A percentile compares a stretch with the other conserved stretches of the same genome.
Evolutionary conservation across 192 early-diverging fungal genomes (phyloP).

Genomic region (Dispira simplex): DNA sequence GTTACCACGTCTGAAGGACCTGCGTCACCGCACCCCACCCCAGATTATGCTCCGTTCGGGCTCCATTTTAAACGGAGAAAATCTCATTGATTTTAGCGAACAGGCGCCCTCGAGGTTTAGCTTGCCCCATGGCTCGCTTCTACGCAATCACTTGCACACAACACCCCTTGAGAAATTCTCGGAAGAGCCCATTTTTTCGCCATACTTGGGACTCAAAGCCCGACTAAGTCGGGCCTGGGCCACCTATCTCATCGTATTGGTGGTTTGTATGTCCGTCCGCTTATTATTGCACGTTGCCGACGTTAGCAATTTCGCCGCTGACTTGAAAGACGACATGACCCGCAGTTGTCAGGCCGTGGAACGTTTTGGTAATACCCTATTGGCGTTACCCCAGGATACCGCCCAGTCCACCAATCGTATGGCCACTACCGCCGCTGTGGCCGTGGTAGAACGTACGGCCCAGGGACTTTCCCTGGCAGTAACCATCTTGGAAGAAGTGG

Average conservation of each 20-base stretch:
- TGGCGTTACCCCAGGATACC: not conserved
- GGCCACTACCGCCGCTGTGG: not conserved
- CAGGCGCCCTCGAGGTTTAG: too few species aligned
- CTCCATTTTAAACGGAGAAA: too few species aligned
- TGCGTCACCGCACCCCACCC: too few species aligned
- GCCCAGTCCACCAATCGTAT: conserved; percentile 1
- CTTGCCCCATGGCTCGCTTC: too few species aligned
- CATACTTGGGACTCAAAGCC: conserved; percentile 10
- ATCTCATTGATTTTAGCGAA: too few species aligned
- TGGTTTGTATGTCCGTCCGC: not conserved
- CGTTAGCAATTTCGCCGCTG: not conserved
- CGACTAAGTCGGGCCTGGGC: conserved; percentile 10
- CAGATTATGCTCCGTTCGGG: too few species aligned
- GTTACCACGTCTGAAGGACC: too few species aligned
- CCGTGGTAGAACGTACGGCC: conserved; percentile 6
- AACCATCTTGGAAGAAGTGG: conserved; percentile 7
- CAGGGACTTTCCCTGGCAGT: conserved; percentile 1
- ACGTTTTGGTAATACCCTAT: not conserved
- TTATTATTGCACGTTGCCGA: not conserved
- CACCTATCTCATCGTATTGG: conserved; percentile 7
- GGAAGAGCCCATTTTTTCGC: not conserved
- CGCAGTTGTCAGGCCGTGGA: conserved; percentile 7
- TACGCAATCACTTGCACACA: too few species aligned
- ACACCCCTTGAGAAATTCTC: not conserved
- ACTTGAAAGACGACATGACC: conserved; percentile 4